These are phyloP conservation scores for Kockiozyma suomiensis DNA, from an alignment of 805 yeast species.

Conservation along the genomic window DNA sequence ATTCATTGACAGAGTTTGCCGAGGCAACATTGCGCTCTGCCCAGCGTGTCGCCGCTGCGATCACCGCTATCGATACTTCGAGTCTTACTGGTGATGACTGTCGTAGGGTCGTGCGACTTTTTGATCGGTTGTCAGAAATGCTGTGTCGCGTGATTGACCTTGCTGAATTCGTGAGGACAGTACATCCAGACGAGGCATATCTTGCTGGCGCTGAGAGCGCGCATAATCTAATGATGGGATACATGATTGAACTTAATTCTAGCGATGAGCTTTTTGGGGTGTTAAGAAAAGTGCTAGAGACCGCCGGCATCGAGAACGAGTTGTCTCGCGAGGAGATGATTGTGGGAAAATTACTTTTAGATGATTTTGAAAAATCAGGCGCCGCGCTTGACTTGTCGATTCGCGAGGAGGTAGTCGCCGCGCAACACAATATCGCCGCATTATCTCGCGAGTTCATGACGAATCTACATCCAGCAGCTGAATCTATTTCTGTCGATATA, in stretches of 20 bases:
- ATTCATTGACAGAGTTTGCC: slow-evolving; percentile 71
- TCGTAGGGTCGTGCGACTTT: slow-evolving; percentile 56
- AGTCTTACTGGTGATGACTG: slow-evolving; percentile 46
- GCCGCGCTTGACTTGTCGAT: slow-evolving; percentile 70
- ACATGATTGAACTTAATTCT: slow-evolving; percentile 90
- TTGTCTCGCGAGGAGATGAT: slow-evolving; percentile 74
- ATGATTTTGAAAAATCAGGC: slow-evolving; percentile 90
- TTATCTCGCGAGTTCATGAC: slow-evolving; percentile 76
- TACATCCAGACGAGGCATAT: slow-evolving; percentile 73
- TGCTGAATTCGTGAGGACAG: slow-evolving; percentile 84
- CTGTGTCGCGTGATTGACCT: slow-evolving; percentile 91
- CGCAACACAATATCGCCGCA: slow-evolving; percentile 79
- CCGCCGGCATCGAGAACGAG: slow-evolving; percentile 43
- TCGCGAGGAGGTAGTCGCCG: slow-evolving; percentile 68
- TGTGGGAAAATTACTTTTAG: slow-evolving; percentile 76
- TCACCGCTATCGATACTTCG: slow-evolving; percentile 49
- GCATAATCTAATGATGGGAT: slow-evolving; percentile 86
- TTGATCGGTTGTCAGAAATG: slow-evolving; percentile 85
- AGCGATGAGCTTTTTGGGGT: slow-evolving; percentile 68
- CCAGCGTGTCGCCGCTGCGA: slow-evolving; percentile 57
- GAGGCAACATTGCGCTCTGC: slow-evolving; percentile 67
- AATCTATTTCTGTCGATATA: slow-evolving; percentile 40
- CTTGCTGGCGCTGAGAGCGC: slow-evolving; percentile 81
- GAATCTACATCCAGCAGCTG: slow-evolving; percentile 45
- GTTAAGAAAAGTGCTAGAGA: slow-evolving; percentile 57